Base-by-base conservation (phyloP, 352 stramenopile species). In the Phytophthora lateralis region DNA sequence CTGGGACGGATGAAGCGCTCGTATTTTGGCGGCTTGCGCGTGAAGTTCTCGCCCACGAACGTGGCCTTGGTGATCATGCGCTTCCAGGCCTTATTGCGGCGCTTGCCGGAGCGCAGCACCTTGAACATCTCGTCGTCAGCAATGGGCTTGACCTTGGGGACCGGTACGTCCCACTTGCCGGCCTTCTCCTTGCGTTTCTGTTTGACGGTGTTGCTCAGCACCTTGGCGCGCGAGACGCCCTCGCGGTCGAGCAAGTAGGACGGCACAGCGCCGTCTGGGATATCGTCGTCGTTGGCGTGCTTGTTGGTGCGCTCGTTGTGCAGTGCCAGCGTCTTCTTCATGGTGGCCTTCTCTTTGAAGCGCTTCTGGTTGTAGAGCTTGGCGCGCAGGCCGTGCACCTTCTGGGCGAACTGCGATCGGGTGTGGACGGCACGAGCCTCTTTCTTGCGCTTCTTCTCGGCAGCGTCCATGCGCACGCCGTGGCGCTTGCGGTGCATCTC, bases 101-200 rank as follows among this genome's bases (percentile, higher is more conserved):
- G 96, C 67, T 98, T 99, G 43, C 97, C 98, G 15, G 96, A 98
- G 26, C 91, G 88, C 64, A 99, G 77, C 32, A 99, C 92, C 81
- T 99, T 99, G 80, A 99, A 99, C 97, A 99, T 99, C 82, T 99
- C 98, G 73, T 99, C 97, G 82, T 99, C 98, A n/a, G 98, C 97
- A 62, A 99, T 98, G 5, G 98, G 97, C 77, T 95, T 95, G 44
- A 96, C 88, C 83, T 99, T 99, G 30, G 98, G 98, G 69, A 99
- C 98, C 17, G 98, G 98, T 41, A 99, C 98, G 63, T 98, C 95
- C 98, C 98, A 99, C 79, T 99, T 99, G 54, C 98, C 98, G 17
- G 98, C 98, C 82, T 99, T 99, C 85, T 99, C 98, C 79, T 99
- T 99, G 61, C 98, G 87, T 80, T 99, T 99, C 88, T 99, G 98